phyloP scores from a whole-genome alignment of 371 early-diverging fungal species.

The Umbelopsis sp. region DNA sequence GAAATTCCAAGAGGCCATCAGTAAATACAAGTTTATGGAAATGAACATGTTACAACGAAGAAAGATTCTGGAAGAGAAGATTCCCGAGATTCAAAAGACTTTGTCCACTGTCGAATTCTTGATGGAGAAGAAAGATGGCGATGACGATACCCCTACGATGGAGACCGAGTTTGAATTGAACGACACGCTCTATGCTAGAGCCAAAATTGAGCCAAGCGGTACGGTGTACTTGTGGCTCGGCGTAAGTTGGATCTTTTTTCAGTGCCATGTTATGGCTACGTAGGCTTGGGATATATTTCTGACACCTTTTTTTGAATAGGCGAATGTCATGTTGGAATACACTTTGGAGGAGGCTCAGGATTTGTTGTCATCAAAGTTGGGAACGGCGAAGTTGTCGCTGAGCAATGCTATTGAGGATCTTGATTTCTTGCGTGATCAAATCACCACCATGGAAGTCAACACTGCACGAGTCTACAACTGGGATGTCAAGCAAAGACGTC shows the following conservation, averaged over 20 bases:
- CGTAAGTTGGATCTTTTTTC: constrained; percentile 49
- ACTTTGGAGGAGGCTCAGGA: constrained; percentile 86
- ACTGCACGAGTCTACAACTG: constrained; percentile 97
- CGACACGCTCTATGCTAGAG: constrained; percentile 92
- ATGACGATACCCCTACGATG: constrained; percentile 62
- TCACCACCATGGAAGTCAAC: constrained; percentile 99
- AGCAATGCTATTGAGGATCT: constrained; percentile 86
- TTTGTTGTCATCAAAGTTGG: constrained; percentile 77
- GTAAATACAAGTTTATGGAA: constrained; percentile 98
- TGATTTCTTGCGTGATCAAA: constrained; percentile 93
- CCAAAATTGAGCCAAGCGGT: constrained; percentile 75
- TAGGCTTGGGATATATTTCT: neutral
- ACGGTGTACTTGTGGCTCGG: constrained; percentile 95
- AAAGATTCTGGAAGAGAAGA: constrained; percentile 83
- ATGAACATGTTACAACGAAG: constrained; percentile 82
- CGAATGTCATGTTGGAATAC: constrained; percentile 97
- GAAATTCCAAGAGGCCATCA: constrained; percentile 92
- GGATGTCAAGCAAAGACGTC: constrained; percentile 90
- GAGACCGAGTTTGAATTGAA: constrained; percentile 89
- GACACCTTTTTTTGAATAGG: constrained; percentile 48
- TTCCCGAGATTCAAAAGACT: constrained; percentile 96
- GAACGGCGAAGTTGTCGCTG: constrained; percentile 72
- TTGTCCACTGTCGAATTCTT: constrained; percentile 85
- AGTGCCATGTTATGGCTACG: neutral
- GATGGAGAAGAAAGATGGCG: constrained; percentile 61